phyloP scores from a whole-genome alignment of 2,329 filamentous ascomycete genomes.

The Polytolypa hystricis region DNA sequence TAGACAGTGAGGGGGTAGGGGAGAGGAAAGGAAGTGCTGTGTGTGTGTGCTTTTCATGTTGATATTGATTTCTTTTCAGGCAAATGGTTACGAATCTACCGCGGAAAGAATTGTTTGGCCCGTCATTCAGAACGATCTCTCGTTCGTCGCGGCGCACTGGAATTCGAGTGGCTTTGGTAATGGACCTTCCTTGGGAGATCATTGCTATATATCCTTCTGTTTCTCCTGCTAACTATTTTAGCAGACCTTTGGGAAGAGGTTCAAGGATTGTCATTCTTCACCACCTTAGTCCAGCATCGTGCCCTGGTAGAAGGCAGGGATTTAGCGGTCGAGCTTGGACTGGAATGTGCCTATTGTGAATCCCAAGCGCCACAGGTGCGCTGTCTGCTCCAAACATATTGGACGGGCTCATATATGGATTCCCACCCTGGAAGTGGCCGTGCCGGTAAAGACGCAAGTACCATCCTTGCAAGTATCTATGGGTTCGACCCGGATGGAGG shows the following conservation, averaged over 20 bases:
- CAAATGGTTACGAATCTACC: conserved; percentile 43
- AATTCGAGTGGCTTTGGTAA: conserved; percentile 46
- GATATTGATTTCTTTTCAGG: conserved; percentile 11
- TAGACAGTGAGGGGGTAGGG: too few relatives aligned
- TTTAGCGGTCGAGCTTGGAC: conserved; percentile 54
- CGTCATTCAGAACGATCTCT: conserved; percentile 61
- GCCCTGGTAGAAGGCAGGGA: conserved; percentile 47
- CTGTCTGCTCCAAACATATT: conserved; percentile 65
- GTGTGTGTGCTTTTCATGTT: too few relatives aligned
- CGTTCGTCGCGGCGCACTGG: conserved; percentile 64
- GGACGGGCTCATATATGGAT: conserved; percentile 54
- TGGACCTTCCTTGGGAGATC: too few relatives aligned
- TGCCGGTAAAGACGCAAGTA: conserved; percentile 61
- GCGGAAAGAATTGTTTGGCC: conserved; percentile 55
- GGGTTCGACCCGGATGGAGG: conserved; percentile 56
- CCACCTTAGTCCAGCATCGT: conserved; percentile 56
- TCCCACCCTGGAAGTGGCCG: conserved; percentile 58
- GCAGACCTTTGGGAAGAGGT: conserved; percentile 69
- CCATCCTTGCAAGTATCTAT: conserved; percentile 54
- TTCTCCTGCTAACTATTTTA: background rate
- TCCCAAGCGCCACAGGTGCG: conserved; percentile 57
- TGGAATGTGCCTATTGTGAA: conserved; percentile 49
- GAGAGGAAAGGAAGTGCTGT: too few relatives aligned
- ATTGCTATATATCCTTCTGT: background rate
- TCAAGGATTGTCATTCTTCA: conserved; percentile 66